These are phyloP conservation scores for Stromatinia cepivora DNA, from an alignment of 2,329 filamentous ascomycete species.

Conservation along the genomic window DNA sequence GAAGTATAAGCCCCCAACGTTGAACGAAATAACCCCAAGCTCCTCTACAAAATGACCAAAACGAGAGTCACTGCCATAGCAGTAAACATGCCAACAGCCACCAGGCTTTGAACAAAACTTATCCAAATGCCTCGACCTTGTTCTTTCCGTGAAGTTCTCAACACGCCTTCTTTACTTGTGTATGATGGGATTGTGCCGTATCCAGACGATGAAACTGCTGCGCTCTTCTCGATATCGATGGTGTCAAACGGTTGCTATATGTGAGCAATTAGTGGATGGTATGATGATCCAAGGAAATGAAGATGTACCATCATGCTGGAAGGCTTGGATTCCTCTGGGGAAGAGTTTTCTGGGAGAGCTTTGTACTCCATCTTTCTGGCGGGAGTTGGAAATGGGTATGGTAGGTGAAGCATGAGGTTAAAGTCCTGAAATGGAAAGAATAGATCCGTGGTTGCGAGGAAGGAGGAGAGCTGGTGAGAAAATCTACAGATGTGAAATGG, in stretches of 20 bases:
- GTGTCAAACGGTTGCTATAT: constrained; percentile 13
- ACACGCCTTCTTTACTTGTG: constrained; percentile 1
- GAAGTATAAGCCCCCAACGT: background rate
- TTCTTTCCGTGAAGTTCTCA: background rate
- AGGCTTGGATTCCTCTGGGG: background rate
- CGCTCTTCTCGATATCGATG: constrained; percentile 18
- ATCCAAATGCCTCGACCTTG: constrained; percentile 10
- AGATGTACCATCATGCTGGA: constrained; percentile 9
- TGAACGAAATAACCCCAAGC: background rate
- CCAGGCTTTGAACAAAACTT: constrained; percentile 19
- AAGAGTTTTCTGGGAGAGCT: constrained; percentile 12
- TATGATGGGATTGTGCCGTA: constrained; percentile 19
- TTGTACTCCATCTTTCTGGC: constrained; percentile 16
- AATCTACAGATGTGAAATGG: background rate
- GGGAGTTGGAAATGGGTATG: constrained; percentile 6
- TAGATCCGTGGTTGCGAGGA: background rate
- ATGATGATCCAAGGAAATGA: background rate
- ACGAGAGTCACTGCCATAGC: constrained; percentile 13
- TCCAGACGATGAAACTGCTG: background rate
- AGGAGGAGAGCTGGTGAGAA: background rate
- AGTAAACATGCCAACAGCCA: constrained; percentile 20
- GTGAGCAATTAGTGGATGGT: background rate
- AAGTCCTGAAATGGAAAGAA: background rate
- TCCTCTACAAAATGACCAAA: constrained; percentile 12
- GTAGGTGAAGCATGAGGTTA: constrained; percentile 7